Evolutionary conservation across 176 grass and related monocot genomes (phyloP), one percentile per base, ranked within the genome.

Genomic region (Cocos nucifera): DNA sequence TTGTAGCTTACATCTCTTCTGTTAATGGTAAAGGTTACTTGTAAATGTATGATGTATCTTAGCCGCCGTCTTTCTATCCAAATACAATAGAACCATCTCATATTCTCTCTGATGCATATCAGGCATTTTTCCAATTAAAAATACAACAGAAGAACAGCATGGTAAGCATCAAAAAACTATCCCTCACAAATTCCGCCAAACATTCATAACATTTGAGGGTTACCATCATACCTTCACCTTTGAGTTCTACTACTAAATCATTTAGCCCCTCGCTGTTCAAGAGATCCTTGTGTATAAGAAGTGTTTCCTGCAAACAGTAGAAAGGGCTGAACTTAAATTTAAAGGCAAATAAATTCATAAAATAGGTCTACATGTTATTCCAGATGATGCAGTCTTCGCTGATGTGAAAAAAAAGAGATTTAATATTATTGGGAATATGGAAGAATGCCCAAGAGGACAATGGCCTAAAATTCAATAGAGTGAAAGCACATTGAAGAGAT

Each of bases 271-370:
- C 66, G 64, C 66, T 73, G 4, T 88, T 83, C 67, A 80, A 70
- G 15, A 92, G 79, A 78, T 82, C 69, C 66, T 81, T 89, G 72
- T 98, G 93, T 64, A 98, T 72, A 64, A 98, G 87, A 76, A 98
- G 79, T 70, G 93, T 98, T 56, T 98, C 93, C 93, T 98, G 66
- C 50, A 80, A 44, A 66, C n/a, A 59, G 48, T 19, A 17, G 12
- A 55, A 23, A 67, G 10, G 9, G 35, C 8, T 44, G 35, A 44
- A 44, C 35, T 44, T 44, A 44, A 44, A 44, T 44, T 44, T 44
- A 14, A 44, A 44, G 35, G 35, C 10, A 12, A 44, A 44, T 44
- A 44, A 44, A 44, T 12, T 27, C 17, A 35, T 7, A 61, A 29
- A 27, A 61, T 39, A 61, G 17, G 1, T 61, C 29, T 30, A 30